Base-by-base conservation (phyloP, 2,329 filamentous ascomycete genomes). In the Arthroderma sp. region DNA sequence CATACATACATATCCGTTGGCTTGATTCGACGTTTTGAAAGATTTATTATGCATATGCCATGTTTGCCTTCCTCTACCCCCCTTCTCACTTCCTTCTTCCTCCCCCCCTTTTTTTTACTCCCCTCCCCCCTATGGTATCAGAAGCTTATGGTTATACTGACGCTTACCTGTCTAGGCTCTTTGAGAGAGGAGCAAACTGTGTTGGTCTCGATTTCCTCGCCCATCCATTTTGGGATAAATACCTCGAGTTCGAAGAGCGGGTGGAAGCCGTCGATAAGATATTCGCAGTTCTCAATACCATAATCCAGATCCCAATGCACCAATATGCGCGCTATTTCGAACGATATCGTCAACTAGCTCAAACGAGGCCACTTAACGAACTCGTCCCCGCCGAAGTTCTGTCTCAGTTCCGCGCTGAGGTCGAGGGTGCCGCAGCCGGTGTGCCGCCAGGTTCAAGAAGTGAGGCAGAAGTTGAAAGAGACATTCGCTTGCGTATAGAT, bases 221-320 rank as follows among this genome's bases (percentile, higher is more conserved):
- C 2, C 87, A 95, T 60, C 87, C 87, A 1, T 95, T 98, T 68
- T 98, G 91, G 91, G 91, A 98, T 65, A 96, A 94, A 66, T 98
- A 94, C 59, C 78, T 98, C 51, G 91, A 96, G 61, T 96, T 93
- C 57, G 91, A 96, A 62, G 88, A 95, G 61, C 83, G 88, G 1
- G 73, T 89, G 50, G 87, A 94, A 57, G 79, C 83, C 0, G 77
- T 82, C 9, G 85, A 93, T 51, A 86, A 80, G 56, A 85, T 95
- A 44, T 94, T 93, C 55, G 78, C 77, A 36, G 86, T 98, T 45
- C 74, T 94, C 43, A 74, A 75, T 49, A 84, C 88, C 44, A 75
- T 95, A 45, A 83, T 94, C 44, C 77, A 84, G 57, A 87, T 96
- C 43, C 89, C 91, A 0, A 86, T 94, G 77, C 88, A 96, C 59